Evolutionary conservation across 257 asterid genomes (phyloP).

Genomic region (Anisodus acutangulus): DNA sequence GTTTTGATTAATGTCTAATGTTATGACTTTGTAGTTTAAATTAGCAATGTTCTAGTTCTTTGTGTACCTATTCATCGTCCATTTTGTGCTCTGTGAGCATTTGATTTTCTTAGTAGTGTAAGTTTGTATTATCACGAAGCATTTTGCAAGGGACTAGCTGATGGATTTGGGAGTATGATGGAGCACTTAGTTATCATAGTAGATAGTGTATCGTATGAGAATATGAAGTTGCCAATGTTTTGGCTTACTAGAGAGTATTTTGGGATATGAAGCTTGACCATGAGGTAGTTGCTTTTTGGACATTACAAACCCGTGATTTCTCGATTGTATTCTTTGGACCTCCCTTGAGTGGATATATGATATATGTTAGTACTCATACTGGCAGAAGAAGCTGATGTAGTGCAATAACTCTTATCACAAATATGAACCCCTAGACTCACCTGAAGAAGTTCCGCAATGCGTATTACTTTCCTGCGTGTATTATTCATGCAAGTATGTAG

Average conservation of each 20-base stretch:
- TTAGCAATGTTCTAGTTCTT: background rate
- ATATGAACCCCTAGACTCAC: constrained; percentile 15
- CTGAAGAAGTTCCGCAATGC: background rate
- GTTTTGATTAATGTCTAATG: constrained; percentile 22
- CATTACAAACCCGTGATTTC: background rate
- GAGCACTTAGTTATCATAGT: constrained; percentile 2
- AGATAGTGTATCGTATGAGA: background rate
- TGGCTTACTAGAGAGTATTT: constrained; percentile 26
- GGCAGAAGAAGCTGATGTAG: constrained; percentile 12
- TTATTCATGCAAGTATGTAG: constrained; percentile 19
- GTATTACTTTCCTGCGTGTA: background rate
- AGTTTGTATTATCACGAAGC: background rate
- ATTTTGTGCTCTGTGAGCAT: constrained; percentile 18
- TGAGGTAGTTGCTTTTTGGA: constrained; percentile 24
- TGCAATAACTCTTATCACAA: background rate
- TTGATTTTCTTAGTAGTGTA: constrained; percentile 23
- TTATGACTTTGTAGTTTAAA: constrained; percentile 28
- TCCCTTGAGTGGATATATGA: background rate
- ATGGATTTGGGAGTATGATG: constrained; percentile 21
- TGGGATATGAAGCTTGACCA: constrained; percentile 17
- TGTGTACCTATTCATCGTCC: constrained; percentile 13
- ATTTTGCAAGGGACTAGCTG: constrained; percentile 12
- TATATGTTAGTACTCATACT: background rate
- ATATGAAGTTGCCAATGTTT: constrained; percentile 17
- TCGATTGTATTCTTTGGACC: constrained; percentile 18